Conservation (phyloP, 1,139 yeast genomes). For the Magnusiomyces ingens region DNA sequence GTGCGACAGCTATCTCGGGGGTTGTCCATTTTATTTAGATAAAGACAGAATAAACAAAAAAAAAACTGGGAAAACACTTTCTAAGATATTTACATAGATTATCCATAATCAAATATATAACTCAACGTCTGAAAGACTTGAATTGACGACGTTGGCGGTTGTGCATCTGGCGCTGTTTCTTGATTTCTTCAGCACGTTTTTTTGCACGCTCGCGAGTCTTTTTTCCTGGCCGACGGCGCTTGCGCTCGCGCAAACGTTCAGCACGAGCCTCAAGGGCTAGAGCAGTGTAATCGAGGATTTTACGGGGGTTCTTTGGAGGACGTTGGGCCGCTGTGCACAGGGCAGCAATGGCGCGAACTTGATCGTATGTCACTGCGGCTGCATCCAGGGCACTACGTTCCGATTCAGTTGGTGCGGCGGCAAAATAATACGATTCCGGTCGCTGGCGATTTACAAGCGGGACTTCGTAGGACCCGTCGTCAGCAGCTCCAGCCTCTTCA, state of each 20-base stretch:
- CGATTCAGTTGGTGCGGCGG: neutral
- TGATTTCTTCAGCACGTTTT: constrained; percentile 1
- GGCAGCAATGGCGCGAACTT: neutral
- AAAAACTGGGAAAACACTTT: too few relatives aligned
- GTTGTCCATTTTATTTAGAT: constrained; percentile 2
- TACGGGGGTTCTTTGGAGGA: constrained; percentile 24
- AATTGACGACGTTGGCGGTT: too few relatives aligned
- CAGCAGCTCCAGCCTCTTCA: constrained; percentile 11
- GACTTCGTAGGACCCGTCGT: neutral
- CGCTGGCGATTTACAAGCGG: constrained; percentile 15
- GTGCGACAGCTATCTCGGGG: neutral
- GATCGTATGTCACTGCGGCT: constrained; percentile 4
- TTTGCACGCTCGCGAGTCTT: constrained; percentile 23
- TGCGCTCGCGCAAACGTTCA: constrained; percentile 14
- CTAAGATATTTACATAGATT: too few relatives aligned
- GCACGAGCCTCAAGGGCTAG: constrained; percentile 22
- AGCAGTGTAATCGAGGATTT: constrained; percentile 25
- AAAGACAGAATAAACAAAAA: neutral
- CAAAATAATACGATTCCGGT: constrained; percentile 26
- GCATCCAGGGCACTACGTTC: neutral
- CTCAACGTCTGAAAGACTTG: too few relatives aligned
- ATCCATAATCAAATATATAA: neutral
- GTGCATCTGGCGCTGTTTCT: too few relatives aligned
- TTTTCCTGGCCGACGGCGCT: constrained; percentile 29
- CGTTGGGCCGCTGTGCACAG: neutral